Conservation (phyloP, 148 eudicot genomes). For the Gaultheria prostrata region DNA sequence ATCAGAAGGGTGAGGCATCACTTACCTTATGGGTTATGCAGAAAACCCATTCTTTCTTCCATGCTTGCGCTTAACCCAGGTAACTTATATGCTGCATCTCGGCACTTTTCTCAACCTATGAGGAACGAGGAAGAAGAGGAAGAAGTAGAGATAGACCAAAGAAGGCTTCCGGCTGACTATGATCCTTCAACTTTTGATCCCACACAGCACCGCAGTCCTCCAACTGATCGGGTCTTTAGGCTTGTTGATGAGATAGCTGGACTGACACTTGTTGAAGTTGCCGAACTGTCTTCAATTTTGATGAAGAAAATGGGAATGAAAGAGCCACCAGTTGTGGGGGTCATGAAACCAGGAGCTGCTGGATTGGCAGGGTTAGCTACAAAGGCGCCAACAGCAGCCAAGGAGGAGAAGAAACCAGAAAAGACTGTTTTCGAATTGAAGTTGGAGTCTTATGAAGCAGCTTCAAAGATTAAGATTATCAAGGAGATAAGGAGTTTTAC, state of each 20-base stretch:
- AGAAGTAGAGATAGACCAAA: slow-evolving; percentile 78
- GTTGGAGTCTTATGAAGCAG: slow-evolving; percentile 76
- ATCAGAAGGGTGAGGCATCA: slow-evolving; percentile 49
- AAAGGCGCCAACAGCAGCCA: slow-evolving; percentile 38
- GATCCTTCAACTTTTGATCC: slow-evolving; percentile 88
- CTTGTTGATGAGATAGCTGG: slow-evolving; percentile 80
- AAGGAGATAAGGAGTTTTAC: slow-evolving; percentile 80
- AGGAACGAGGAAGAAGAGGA: slow-evolving; percentile 53
- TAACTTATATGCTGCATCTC: slow-evolving; percentile 27
- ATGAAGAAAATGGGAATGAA: slow-evolving; percentile 80
- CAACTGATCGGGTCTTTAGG: slow-evolving; percentile 72
- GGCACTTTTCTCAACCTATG: slow-evolving; percentile 59
- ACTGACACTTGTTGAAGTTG: slow-evolving; percentile 59
- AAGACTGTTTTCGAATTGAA: slow-evolving; percentile 88
- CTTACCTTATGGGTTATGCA: slow-evolving; percentile 38
- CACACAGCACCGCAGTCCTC: slow-evolving; percentile 71
- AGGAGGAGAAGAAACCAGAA: slow-evolving; percentile 64
- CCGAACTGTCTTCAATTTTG: slow-evolving; percentile 58
- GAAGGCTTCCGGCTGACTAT: slow-evolving; percentile 84
- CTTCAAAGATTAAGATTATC: slow-evolving; percentile 80
- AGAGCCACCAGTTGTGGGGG: slow-evolving; percentile 65
- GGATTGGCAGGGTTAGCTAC: slow-evolving; percentile 52
- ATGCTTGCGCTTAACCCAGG: slow-evolving; percentile 15
- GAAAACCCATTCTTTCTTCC: slow-evolving; percentile 30
- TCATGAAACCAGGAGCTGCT: slow-evolving; percentile 73